A percentile compares a stretch with the other conserved stretches of the same genome.
phyloP scores from a whole-genome alignment of 2,329 filamentous ascomycete genomes.

The Ascochyta pisi region DNA sequence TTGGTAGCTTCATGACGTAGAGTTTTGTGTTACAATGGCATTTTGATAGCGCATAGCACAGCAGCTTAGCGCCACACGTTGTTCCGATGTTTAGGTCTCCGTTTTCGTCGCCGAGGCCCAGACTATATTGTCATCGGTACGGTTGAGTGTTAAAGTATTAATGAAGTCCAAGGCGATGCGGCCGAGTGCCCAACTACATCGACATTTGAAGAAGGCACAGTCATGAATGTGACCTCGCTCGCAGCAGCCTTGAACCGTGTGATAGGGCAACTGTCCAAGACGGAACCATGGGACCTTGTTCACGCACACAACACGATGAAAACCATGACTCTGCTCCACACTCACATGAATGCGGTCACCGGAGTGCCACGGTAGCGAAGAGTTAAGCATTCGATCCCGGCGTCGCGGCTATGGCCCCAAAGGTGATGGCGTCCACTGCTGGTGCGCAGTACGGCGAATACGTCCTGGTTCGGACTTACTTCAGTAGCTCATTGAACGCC shows the following conservation, averaged over 20 bases:
- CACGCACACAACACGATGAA: neutral
- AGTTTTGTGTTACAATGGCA: neutral
- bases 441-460: neutral
- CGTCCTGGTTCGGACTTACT: neutral
- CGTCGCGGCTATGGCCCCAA: slow-evolving; percentile 9
- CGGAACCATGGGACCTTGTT: too few relatives aligned
- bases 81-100: neutral
- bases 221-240: neutral
- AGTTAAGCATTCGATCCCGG: neutral
- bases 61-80: neutral
- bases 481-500: neutral
- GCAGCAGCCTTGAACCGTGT: too few relatives aligned
- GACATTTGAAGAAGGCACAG: neutral
- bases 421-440: neutral
- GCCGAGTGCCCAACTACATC: too few relatives aligned
- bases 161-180: neutral
- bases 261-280: too few relatives aligned
- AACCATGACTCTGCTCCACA: neutral
- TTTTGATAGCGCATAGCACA: neutral
- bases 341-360: neutral
- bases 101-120: slow-evolving; percentile 1
- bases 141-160: neutral
- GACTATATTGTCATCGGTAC: neutral
- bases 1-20: neutral
- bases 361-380: neutral